These are phyloP conservation scores for Talaromyces sp. DNA, from an alignment of 2,329 filamentous ascomycete genomes.

Conservation along the genomic window DNA sequence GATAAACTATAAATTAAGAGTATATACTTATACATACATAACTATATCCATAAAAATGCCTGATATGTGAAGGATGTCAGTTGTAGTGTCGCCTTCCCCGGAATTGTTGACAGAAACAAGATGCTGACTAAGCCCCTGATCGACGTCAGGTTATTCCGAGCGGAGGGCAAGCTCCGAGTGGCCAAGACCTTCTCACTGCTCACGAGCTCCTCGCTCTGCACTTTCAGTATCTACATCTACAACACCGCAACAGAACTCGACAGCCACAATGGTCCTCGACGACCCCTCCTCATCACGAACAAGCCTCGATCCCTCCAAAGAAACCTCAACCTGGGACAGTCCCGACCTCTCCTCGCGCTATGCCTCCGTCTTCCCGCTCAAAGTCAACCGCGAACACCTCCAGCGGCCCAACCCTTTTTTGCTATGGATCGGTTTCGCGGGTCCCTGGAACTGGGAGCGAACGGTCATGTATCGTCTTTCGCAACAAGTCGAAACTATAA, in stretches of 20 bases:
- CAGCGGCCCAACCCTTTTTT: conserved; percentile 15
- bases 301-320: conserved; percentile 6
- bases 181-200: background rate
- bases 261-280: conserved; percentile 16
- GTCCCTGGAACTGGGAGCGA: conserved; percentile 14
- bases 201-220: background rate
- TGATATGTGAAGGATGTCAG: no score
- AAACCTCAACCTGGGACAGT: conserved; percentile 18
- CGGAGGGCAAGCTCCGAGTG: conserved; percentile 5
- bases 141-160: background rate
- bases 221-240: background rate
- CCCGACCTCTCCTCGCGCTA: conserved; percentile 16
- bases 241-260: background rate
- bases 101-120: background rate
- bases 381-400: conserved; percentile 16
- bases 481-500: conserved; percentile 9
- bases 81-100: background rate
- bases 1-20: background rate
- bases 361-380: conserved; percentile 16
- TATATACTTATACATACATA: background rate
- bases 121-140: background rate
- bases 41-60: background rate
- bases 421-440: conserved; percentile 9
- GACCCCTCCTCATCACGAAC: background rate
- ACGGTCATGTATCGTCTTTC: conserved; percentile 10